These are phyloP conservation scores for Dysphania ambrosioides DNA, from an alignment of 148 eudicot genomes.

Conservation along the genomic window DNA sequence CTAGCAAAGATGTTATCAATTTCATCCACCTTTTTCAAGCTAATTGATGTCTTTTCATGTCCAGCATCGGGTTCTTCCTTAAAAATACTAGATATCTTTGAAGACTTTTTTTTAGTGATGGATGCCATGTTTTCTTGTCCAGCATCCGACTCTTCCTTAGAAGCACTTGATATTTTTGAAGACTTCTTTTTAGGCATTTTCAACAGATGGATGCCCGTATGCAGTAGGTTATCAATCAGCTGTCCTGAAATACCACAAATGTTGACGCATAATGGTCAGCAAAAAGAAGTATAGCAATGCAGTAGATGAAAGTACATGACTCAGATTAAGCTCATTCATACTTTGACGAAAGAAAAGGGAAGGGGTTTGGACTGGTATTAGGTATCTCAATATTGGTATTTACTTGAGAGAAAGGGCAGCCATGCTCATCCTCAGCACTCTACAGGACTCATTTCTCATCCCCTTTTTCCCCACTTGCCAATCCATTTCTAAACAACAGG, in stretches of 20 bases:
- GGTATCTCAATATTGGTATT: no score
- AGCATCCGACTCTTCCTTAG: conserved; percentile 24
- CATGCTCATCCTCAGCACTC: no score
- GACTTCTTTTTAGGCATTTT: conserved; percentile 46
- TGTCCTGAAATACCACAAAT: conserved; percentile 2
- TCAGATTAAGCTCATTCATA: no score
- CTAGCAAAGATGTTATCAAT: conserved; percentile 60
- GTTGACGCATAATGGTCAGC: not conserved
- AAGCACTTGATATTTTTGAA: conserved; percentile 20
- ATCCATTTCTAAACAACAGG: no score
- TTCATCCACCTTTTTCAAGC: conserved; percentile 21
- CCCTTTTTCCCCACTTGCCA: no score
- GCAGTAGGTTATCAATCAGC: not conserved
- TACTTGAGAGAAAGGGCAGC: no score
- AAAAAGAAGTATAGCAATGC: no score
- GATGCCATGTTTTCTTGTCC: conserved; percentile 14
- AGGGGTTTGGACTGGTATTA: no score
- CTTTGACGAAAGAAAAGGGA: no score
- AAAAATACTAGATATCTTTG: no score
- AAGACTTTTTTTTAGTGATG: not conserved
- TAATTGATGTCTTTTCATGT: conserved; percentile 5
- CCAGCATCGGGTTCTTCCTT: conserved; percentile 7
- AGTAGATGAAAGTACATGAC: no score
- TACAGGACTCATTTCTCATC: no score
- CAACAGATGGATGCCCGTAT: not conserved